Percentiles rank a stretch among this genome's conserved stretches.
Conservation (phyloP, 2,329 filamentous ascomycete genomes). For the Lecanicillium sp. region DNA sequence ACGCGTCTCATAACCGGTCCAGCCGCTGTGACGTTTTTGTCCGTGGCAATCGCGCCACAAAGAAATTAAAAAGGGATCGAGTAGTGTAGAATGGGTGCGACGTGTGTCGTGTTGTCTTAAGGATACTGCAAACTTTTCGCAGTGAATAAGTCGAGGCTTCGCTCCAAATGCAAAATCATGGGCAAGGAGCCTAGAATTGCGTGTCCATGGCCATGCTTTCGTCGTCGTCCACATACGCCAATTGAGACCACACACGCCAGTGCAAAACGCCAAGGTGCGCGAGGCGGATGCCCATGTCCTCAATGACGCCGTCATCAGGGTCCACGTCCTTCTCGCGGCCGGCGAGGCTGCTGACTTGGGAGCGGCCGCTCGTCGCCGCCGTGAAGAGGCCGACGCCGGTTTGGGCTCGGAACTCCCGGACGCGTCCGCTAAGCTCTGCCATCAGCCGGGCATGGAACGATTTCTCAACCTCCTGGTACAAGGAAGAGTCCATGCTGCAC, state of each 20-base stretch:
- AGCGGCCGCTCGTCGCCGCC: constrained; percentile 44
- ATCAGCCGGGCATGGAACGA: constrained; percentile 42
- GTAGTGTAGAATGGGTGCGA: too few species aligned
- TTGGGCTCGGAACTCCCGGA: constrained; percentile 44
- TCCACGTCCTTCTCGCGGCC: constrained; percentile 26
- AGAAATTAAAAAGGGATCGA: too few species aligned
- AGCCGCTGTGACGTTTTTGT: too few species aligned
- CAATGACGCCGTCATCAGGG: constrained; percentile 44
- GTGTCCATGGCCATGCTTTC: constrained; percentile 27
- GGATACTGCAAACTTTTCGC: too few species aligned
- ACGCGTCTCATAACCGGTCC: too few species aligned
- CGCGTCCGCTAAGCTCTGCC: constrained; percentile 38
- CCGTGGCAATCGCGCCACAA: too few species aligned
- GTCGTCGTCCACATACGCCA: constrained; percentile 54
- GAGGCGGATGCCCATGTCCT: constrained; percentile 67
- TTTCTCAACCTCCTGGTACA: constrained; percentile 42
- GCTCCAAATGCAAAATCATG: too few species aligned
- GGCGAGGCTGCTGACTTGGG: constrained; percentile 27
- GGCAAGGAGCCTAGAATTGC: too few species aligned
- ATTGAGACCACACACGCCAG: constrained; percentile 78
- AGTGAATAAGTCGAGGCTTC: too few species aligned
- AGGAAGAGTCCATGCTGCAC: constrained; percentile 31
- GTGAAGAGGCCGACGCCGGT: constrained; percentile 48
- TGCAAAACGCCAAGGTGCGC: constrained; percentile 80
- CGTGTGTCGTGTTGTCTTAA: too few species aligned